Evolutionary conservation across 768 basidiomycete genomes (phyloP).

Genomic region (Kwoniella pini): DNA sequence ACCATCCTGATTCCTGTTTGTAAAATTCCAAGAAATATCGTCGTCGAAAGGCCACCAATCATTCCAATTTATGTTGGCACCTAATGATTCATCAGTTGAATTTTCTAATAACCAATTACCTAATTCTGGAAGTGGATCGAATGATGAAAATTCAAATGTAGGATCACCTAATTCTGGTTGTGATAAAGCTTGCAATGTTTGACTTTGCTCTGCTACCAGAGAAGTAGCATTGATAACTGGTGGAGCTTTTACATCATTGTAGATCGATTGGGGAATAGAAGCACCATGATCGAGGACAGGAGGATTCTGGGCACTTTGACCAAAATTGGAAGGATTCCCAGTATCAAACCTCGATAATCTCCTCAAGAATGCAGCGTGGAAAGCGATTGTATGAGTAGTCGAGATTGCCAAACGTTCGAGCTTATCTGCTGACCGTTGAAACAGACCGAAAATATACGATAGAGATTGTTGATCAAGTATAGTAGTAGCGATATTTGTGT

Average conservation of each 20-base stretch:
- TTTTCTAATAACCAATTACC: conserved; percentile 9
- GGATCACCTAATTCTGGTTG: background rate
- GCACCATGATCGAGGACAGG: too few species aligned
- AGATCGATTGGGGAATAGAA: too few species aligned
- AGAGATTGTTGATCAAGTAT: conserved; percentile 16
- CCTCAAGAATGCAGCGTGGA: conserved; percentile 11
- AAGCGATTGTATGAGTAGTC: conserved; percentile 11
- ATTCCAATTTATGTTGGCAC: conserved; percentile 7
- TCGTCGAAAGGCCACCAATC: conserved; percentile 18
- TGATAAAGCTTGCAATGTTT: too few species aligned
- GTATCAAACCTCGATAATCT: background rate
- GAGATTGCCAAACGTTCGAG: conserved; percentile 5
- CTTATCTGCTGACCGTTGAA: conserved; percentile 2
- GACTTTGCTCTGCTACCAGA: too few species aligned
- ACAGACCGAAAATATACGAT: conserved; percentile 9
- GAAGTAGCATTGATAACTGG: too few species aligned
- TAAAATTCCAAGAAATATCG: conserved; percentile 6
- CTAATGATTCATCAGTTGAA: background rate
- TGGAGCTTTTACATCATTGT: too few species aligned
- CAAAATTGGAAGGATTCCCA: too few species aligned
- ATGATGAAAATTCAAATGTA: background rate
- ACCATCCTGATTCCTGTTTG: background rate
- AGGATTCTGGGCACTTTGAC: too few species aligned
- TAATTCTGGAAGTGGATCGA: conserved; percentile 3
- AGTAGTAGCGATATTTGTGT: conserved; percentile 11